Percentiles rank a stretch among this genome's conserved stretches.
phyloP scores from a whole-genome alignment of 2,329 filamentous ascomycete species.

The Colletotrichum orchidophilum region DNA sequence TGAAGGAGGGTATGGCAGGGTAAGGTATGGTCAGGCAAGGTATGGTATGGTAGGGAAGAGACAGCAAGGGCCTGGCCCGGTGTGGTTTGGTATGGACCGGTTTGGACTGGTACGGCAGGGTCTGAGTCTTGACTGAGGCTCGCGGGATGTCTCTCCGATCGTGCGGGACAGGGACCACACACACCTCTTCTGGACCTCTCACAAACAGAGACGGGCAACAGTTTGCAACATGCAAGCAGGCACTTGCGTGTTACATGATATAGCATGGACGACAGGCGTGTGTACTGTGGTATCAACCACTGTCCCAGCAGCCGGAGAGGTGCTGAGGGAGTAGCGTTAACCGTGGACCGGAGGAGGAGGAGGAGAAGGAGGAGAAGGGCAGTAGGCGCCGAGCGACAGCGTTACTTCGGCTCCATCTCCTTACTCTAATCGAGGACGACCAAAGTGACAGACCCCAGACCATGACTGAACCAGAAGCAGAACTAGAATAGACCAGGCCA shows the following conservation, averaged over 20 bases:
- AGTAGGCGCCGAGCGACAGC: slow-evolving; percentile 31
- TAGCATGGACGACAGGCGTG: slow-evolving; percentile 21
- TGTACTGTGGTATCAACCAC: neutral
- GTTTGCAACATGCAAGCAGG: slow-evolving; percentile 27
- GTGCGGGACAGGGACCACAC: slow-evolving; percentile 27
- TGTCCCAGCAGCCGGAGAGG: neutral
- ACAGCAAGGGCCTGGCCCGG: slow-evolving; percentile 5
- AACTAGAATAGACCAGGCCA: neutral
- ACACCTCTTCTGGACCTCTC: slow-evolving; percentile 16
- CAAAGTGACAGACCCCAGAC: slow-evolving; percentile 25
- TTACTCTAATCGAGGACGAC: slow-evolving; percentile 30
- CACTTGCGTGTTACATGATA: slow-evolving; percentile 29
- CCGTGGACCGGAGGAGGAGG: neutral
- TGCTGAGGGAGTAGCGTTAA: neutral
- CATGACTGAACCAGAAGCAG: neutral
- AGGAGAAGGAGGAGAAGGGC: neutral
- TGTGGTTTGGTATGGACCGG: slow-evolving; percentile 11
- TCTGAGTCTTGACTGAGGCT: slow-evolving; percentile 30
- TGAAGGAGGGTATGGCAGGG: slow-evolving; percentile 23
- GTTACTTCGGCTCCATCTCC: slow-evolving; percentile 27
- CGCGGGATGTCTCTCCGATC: slow-evolving; percentile 28
- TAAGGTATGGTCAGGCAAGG: slow-evolving; percentile 10
- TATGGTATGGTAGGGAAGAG: neutral
- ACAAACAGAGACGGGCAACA: slow-evolving; percentile 13
- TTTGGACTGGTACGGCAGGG: slow-evolving; percentile 10